Percentiles rank a stretch among this genome's conserved stretches.
phyloP scores from a whole-genome alignment of 768 basidiomycete species.

The Trametes sanguinea region DNA sequence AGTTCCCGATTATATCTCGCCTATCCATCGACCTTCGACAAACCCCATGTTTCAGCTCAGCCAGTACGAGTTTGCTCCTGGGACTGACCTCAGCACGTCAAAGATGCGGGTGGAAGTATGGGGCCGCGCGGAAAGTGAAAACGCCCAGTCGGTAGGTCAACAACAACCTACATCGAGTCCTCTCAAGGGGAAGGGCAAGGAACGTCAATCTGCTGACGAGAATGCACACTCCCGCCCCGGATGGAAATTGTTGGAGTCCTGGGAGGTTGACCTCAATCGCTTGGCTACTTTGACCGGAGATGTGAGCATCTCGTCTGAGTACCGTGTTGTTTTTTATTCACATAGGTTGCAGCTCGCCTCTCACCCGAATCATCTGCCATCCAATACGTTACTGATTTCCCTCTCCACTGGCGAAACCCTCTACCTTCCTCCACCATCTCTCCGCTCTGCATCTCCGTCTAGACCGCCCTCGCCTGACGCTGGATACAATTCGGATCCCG shows the following conservation, averaged over 20 bases:
- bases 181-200: slow-evolving; percentile 46
- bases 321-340: neutral
- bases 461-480: slow-evolving; percentile 57
- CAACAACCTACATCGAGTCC: neutral
- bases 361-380: slow-evolving; percentile 55
- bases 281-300: slow-evolving; percentile 61
- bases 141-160: neutral
- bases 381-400: slow-evolving; percentile 71
- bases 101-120: slow-evolving; percentile 60
- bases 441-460: slow-evolving; percentile 31
- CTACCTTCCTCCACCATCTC: slow-evolving; percentile 49
- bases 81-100: slow-evolving; percentile 54
- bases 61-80: slow-evolving; percentile 53
- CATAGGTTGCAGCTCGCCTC: slow-evolving; percentile 35
- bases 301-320: slow-evolving; percentile 43
- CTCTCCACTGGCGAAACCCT: slow-evolving; percentile 62
- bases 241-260: slow-evolving; percentile 71
- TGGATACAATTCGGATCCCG: slow-evolving; percentile 76
- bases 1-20: slow-evolving; percentile 72
- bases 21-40: slow-evolving; percentile 79
- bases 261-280: slow-evolving; percentile 62
- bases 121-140: slow-evolving; percentile 39
- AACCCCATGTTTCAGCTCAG: slow-evolving; percentile 77
- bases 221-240: slow-evolving; percentile 33
- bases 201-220: slow-evolving; percentile 39